Conservation (phyloP, 176 grass and related monocot species). For the Oryza glaberrima region DNA sequence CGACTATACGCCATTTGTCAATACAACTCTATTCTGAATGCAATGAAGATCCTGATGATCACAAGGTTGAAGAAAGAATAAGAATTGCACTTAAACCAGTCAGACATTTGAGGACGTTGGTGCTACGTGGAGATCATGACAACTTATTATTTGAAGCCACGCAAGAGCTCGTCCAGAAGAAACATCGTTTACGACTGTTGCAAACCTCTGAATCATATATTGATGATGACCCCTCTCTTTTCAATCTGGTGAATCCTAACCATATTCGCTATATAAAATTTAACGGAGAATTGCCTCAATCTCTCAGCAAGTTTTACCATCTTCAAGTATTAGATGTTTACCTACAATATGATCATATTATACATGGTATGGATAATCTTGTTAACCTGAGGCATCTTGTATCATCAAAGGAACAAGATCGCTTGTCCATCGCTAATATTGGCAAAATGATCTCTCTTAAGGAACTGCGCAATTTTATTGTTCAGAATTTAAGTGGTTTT, state of each 20-base stretch:
- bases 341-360: background rate
- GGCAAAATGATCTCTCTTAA: conserved; percentile 30
- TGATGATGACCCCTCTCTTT: conserved; percentile 5
- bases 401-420: too few relatives aligned
- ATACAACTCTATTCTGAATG: conserved; percentile 17
- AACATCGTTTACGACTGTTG: conserved; percentile 10
- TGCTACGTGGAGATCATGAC: conserved; percentile 34
- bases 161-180: background rate
- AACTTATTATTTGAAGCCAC: background rate
- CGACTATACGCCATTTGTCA: conserved; percentile 27
- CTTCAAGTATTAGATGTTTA: conserved; percentile 47
- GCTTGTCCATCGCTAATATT: background rate
- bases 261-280: conserved; percentile 42
- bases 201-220: background rate
- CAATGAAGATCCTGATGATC: background rate
- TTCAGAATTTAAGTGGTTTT: background rate
- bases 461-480: background rate
- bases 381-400: conserved; percentile 26
- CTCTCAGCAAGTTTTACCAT: conserved; percentile 34
- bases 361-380: background rate
- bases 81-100: background rate
- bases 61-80: background rate
- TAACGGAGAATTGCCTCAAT: background rate
- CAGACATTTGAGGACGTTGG: conserved; percentile 29
- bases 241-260: background rate